Percentiles rank a stretch among this genome's conserved stretches.
These are phyloP conservation scores for Colletotrichum siamense DNA, from an alignment of 2,329 filamentous ascomycete genomes.

Conservation along the genomic window DNA sequence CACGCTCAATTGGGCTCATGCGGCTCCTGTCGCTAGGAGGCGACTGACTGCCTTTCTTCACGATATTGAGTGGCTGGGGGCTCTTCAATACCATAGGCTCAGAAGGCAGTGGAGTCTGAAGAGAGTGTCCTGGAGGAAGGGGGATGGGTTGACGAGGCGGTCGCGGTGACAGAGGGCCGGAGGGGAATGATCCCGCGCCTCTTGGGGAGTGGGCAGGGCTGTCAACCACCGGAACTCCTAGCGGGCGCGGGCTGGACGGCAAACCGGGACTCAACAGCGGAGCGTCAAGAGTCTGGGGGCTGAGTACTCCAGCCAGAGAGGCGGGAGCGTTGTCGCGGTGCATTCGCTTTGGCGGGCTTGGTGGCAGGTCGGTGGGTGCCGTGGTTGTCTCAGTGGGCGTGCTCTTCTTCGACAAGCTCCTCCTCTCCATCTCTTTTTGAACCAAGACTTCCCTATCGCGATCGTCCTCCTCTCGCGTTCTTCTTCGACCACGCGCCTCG, in stretches of 20 bases:
- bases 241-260: conserved; percentile 64
- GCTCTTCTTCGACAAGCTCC: conserved; percentile 77
- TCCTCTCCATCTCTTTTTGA: conserved; percentile 69
- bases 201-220: conserved; percentile 64
- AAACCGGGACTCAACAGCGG: conserved; percentile 65
- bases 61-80: conserved; percentile 44
- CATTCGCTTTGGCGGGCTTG: conserved; percentile 40
- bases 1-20: conserved; percentile 48
- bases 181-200: conserved; percentile 45
- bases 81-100: conserved; percentile 40
- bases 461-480: conserved; percentile 89
- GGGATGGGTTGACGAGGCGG: conserved; percentile 77
- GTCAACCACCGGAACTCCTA: conserved; percentile 27
- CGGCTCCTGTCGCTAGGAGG: conserved; percentile 34
- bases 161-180: conserved; percentile 71
- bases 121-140: conserved; percentile 72
- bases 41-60: conserved; percentile 37
- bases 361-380: conserved; percentile 35
- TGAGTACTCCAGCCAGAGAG: conserved; percentile 60
- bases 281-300: conserved; percentile 37
- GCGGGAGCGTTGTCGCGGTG: conserved; percentile 46
- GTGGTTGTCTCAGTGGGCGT: conserved; percentile 49
- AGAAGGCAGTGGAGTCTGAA: conserved; percentile 54
- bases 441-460: conserved; percentile 74
- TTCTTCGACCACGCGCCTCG: conserved; percentile 74